These are phyloP conservation scores for Pseudogymnoascus sp. DNA, from an alignment of 2,329 filamentous ascomycete genomes.

Conservation along the genomic window DNA sequence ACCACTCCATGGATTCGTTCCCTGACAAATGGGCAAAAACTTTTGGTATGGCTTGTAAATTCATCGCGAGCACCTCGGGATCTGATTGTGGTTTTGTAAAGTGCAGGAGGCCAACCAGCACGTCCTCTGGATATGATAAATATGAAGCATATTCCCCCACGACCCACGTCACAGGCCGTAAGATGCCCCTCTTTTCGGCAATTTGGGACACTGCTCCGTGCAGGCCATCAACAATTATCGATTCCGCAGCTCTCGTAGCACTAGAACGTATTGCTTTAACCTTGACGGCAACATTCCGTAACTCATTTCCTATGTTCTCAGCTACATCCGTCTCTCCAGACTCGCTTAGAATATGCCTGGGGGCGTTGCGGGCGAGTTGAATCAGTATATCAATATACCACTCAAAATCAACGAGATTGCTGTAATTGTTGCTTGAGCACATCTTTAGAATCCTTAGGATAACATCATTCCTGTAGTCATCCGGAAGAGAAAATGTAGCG, in stretches of 20 bases:
- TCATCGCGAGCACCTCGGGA: conserved; percentile 65
- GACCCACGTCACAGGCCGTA: conserved; percentile 75
- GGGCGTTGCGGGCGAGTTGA: conserved; percentile 70
- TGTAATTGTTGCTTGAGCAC: conserved; percentile 84
- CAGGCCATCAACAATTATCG: conserved; percentile 55
- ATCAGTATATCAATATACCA: conserved; percentile 93
- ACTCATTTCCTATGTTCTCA: conserved; percentile 69
- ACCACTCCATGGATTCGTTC: conserved; percentile 59
- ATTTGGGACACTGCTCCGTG: conserved; percentile 43
- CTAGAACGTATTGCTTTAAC: conserved; percentile 74
- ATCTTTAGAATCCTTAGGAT: conserved; percentile 77
- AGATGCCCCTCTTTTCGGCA: conserved; percentile 53
- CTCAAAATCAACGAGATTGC: conserved; percentile 80
- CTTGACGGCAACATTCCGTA: conserved; percentile 85
- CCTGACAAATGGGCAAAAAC: conserved; percentile 67
- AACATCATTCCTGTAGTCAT: conserved; percentile 78
- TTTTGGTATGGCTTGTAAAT: conserved; percentile 78
- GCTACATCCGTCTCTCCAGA: conserved; percentile 39
- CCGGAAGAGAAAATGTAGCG: conserved; percentile 49
- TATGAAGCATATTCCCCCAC: conserved; percentile 79
- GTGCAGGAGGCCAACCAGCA: conserved; percentile 67
- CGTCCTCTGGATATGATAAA: conserved; percentile 60
- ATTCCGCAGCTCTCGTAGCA: conserved; percentile 75
- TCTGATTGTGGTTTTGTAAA: conserved; percentile 44
- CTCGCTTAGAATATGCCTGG: conserved; percentile 29